Conservation (phyloP, 2,329 filamentous ascomycete species). For the Thielaviopsis ethacetica region DNA sequence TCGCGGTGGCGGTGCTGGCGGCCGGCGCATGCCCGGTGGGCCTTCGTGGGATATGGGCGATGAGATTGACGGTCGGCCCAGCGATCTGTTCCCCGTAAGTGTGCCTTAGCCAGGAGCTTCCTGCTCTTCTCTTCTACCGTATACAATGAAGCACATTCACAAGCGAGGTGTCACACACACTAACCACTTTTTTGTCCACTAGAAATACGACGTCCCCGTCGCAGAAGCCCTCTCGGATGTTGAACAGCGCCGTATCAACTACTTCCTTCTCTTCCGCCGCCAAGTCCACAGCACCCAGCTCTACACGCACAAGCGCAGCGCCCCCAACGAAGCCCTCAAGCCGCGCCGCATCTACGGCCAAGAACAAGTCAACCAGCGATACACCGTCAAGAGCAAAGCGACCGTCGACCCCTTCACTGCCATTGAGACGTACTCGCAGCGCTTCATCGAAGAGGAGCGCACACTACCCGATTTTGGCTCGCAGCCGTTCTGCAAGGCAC, state of each 20-base stretch:
- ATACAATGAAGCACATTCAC: too few species aligned
- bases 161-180: not conserved
- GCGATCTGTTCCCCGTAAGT: constrained; percentile 42
- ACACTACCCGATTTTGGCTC: constrained; percentile 36
- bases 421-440: constrained; percentile 41
- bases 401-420: constrained; percentile 41
- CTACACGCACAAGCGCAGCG: constrained; percentile 37
- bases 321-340: constrained; percentile 23
- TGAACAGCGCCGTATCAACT: constrained; percentile 32
- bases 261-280: constrained; percentile 38
- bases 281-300: constrained; percentile 38
- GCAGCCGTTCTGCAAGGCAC: constrained; percentile 32
- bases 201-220: constrained; percentile 34
- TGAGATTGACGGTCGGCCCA: constrained; percentile 39
- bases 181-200: not conserved
- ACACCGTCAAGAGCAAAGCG: constrained; percentile 37
- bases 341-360: constrained; percentile 34
- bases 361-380: constrained; percentile 40
- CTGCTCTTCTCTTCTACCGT: not conserved
- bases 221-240: constrained; percentile 26
- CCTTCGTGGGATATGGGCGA: constrained; percentile 37
- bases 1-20: constrained; percentile 32
- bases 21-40: constrained; percentile 28
- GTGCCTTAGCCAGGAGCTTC: not conserved
- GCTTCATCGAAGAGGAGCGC: constrained; percentile 34